Evolutionary conservation across 345 rosid species (phyloP), one percentile per base, ranked within the genome.

Genomic region (Dovyalis caffra): DNA sequence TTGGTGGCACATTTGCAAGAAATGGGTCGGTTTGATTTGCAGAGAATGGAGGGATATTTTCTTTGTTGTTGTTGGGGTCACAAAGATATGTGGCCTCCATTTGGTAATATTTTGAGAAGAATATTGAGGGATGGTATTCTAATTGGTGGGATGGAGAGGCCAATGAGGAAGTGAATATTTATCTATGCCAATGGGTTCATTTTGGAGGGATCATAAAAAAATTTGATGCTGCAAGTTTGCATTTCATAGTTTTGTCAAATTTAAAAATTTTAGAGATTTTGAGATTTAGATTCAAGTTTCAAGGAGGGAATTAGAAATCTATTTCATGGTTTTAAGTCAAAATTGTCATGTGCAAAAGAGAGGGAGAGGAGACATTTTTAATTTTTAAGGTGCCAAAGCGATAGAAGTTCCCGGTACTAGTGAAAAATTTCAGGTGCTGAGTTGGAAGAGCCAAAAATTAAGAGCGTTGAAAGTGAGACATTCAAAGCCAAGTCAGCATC

Each of bases 21-120:
- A 68, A 31, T 66, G 78, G 70, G 63, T 40, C 18, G 26, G 37
- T 21, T 65, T 64, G 68, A 3, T 56, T 74, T 60, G 68, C 18
- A 56, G 78, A 26, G 64, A 32, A 3, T 21, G 79, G 81, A 26
- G 77, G 79, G 20, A 47, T 40, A 31, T 74, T 81, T 23, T 81
- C 77, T 57, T 78, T 62, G 71, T 40, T 26, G 37, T 15, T 43
- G 57, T 0, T 34, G 7, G 15, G 8, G 26, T 26, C 32, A 2
- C 7, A 26, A 15, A 23, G 49, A 33, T 34, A 51, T 25, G 12
- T 28, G 21, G 70, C 8, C 40, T 67, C 78, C 78, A 73, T 72
- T 29, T 21, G 23, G 4, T 43, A 4, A 20, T 20, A 49, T 33
- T 20, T 28, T 28, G 4, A 40, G 6, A 60, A 40, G 14, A 40